Evolutionary conservation across 345 rosid species (phyloP), one percentile per base, ranked within the genome.

Genomic region (Heritiera littoralis): DNA sequence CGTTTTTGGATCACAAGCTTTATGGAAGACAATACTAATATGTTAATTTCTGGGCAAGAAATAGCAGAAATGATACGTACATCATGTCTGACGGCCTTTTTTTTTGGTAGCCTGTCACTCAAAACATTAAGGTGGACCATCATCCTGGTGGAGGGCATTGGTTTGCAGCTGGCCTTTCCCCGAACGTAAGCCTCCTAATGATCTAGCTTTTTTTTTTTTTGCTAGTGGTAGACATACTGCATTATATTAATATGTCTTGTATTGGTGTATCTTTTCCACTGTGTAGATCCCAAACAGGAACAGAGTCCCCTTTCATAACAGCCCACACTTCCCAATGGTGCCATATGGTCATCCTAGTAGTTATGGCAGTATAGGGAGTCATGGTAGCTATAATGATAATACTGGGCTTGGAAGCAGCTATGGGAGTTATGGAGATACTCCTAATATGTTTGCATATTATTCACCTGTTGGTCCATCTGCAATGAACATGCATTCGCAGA

Each of bases 91-190:
- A 49, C 55, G 49, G 30, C 15, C 3, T 30, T 73, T 35, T 23
- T 70, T 35, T 65, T 66, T 63, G 63, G 75, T 78, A 96, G 99
- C 91, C 92, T 81, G 98, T 96, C 79, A 77, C 89, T 78, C 99
- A 92, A 86, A 96, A 90, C 84, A 78, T 92, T 77, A 96, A 90
- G 87, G 98, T 96, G 83, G 95, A 94, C 74, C 99, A 96, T 94
- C 98, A 94, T 81, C 98, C 98, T 66, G 98, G 98, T 74, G 98
- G 98, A 73, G 99, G 99, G 84, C 98, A 96, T 86, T 96, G 99
- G 99, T 92, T 94, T 87, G 97, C 99, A 79, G 98, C 99, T 84
- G 99, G 99, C 78, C 97, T 96, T 80, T 96, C 99, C 84, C 99
- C 99, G 73, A 89, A 92, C 84, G 99, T 96, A 86, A 90, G 92